Percentiles rank a stretch among this genome's conserved stretches.
Evolutionary conservation across 2,329 filamentous ascomycete species (phyloP).

Genomic region (Pseudopyricularia cyperi): DNA sequence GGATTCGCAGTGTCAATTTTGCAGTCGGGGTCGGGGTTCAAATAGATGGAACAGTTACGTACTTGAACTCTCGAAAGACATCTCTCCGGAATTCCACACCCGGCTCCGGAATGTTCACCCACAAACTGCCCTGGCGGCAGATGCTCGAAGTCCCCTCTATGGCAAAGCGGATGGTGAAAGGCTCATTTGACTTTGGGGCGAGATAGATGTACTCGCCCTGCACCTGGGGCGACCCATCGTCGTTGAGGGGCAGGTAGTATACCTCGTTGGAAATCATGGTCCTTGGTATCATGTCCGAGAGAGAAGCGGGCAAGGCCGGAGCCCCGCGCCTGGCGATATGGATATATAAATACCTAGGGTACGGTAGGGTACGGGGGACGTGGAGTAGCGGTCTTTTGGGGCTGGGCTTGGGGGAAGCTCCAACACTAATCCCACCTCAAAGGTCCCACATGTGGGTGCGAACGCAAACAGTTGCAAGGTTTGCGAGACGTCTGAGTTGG

Average conservation of each 20-base stretch:
- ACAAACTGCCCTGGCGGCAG: slow-evolving; percentile 85
- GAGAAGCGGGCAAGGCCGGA: slow-evolving; percentile 4
- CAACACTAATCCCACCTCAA: background rate
- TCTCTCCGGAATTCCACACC: slow-evolving; percentile 65
- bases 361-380: too few species aligned
- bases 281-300: slow-evolving; percentile 39
- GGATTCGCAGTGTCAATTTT: background rate
- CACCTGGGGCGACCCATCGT: slow-evolving; percentile 84
- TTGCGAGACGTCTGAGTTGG: background rate
- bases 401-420: background rate
- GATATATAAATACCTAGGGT: background rate
- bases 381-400: background rate
- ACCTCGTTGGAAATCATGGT: slow-evolving; percentile 58
- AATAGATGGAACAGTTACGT: slow-evolving; percentile 20
- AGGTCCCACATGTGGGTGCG: background rate
- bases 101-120: slow-evolving; percentile 84
- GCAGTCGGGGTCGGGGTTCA: background rate
- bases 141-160: slow-evolving; percentile 94
- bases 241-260: slow-evolving; percentile 81
- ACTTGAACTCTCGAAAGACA: slow-evolving; percentile 83
- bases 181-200: slow-evolving; percentile 58
- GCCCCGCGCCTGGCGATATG: background rate
- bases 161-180: slow-evolving; percentile 72
- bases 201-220: slow-evolving; percentile 77
- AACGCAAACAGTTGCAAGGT: background rate